phyloP scores from a whole-genome alignment of 371 early-diverging fungal genomes.

The Saksenaea vasiformis region DNA sequence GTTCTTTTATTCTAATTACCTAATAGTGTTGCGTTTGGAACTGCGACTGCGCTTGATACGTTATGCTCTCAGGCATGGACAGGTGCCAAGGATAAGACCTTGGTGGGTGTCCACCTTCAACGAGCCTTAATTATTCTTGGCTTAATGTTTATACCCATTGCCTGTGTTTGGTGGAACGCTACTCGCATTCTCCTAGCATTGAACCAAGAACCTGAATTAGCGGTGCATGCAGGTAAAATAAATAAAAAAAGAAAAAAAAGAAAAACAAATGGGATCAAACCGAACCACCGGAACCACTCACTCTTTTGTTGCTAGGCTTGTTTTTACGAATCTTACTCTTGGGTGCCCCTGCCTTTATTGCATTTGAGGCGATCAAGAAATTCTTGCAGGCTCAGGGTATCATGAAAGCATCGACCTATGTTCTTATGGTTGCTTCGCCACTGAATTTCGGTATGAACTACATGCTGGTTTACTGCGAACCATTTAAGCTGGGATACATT shows the following conservation, averaged over 20 bases:
- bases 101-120: conserved; percentile 83
- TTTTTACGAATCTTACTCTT: conserved; percentile 69
- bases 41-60: conserved; percentile 79
- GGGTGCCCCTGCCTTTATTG: conserved; percentile 74
- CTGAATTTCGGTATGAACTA: conserved; percentile 74
- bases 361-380: conserved; percentile 77
- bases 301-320: conserved; percentile 41
- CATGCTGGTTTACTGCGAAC: conserved; percentile 66
- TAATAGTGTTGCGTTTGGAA: conserved; percentile 61
- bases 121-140: conserved; percentile 73
- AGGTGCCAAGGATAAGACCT: conserved; percentile 64
- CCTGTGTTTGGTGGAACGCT: conserved; percentile 74
- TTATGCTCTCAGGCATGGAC: conserved; percentile 88
- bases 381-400: conserved; percentile 84
- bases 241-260: too few species aligned
- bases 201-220: conserved; percentile 42
- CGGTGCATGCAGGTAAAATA: conserved; percentile 30
- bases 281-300: neutral
- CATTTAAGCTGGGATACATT: conserved; percentile 67
- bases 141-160: conserved; percentile 70
- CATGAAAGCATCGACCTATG: conserved; percentile 75
- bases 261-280: too few species aligned
- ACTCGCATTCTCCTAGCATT: conserved; percentile 46
- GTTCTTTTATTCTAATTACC: neutral
- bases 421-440: conserved; percentile 68